Evolutionary conservation across 306 rosid species (phyloP).

Genomic region (Calophaca sinica): DNA sequence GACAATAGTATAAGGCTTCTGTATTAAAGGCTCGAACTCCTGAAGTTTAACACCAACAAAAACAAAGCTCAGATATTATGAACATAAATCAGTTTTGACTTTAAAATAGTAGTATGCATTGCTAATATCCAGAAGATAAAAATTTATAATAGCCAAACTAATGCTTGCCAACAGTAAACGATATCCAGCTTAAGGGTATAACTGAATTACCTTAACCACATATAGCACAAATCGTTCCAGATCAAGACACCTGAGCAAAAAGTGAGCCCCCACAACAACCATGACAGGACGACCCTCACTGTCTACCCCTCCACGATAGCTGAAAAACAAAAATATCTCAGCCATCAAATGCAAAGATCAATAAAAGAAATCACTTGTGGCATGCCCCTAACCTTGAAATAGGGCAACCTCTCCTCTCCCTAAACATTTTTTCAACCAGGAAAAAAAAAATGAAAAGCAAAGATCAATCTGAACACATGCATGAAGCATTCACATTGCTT

Average conservation of each 20-base stretch:
- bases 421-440: neutral
- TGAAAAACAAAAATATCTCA: constrained; percentile 49
- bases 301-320: constrained; percentile 98
- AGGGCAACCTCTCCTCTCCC: constrained; percentile 12
- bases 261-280: constrained; percentile 99
- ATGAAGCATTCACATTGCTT: neutral
- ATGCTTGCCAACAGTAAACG: constrained; percentile 10
- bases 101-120: constrained; percentile 9
- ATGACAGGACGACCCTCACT: constrained; percentile 93
- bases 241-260: constrained; percentile 93
- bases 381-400: constrained; percentile 16
- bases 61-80: neutral
- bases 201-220: constrained; percentile 75
- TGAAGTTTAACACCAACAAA: constrained; percentile 52
- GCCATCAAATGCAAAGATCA: constrained; percentile 33
- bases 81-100: constrained; percentile 25
- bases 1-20: constrained; percentile 88
- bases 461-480: constrained; percentile 32
- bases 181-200: constrained; percentile 26
- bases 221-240: constrained; percentile 87
- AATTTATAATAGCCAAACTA: constrained; percentile 15
- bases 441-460: constrained; percentile 18
- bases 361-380: neutral
- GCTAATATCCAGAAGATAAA: constrained; percentile 29
- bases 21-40: constrained; percentile 97